These are phyloP conservation scores for Wickerhamiella cacticola DNA, from an alignment of 805 yeast species.

Conservation along the genomic window DNA sequence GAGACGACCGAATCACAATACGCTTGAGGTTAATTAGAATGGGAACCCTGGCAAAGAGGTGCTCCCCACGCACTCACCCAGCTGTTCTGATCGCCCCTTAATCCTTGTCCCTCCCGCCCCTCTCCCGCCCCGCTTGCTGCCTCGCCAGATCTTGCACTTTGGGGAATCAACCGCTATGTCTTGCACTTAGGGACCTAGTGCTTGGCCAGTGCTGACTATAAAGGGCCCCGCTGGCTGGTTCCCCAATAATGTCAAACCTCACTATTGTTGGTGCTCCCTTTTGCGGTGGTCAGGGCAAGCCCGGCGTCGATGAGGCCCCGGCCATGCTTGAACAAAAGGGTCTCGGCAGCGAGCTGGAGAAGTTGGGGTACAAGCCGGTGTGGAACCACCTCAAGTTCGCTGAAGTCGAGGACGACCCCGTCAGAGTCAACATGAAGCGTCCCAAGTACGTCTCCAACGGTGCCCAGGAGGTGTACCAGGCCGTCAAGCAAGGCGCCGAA, in stretches of 20 bases:
- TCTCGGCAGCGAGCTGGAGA: constrained; percentile 45
- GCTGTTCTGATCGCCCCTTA: not conserved
- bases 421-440: constrained; percentile 49
- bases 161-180: constrained; percentile 9
- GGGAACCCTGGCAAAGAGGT: too few species aligned
- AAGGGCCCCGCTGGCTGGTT: not conserved
- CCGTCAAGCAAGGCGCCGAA: constrained; percentile 43
- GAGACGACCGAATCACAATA: too few species aligned
- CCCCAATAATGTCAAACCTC: not conserved
- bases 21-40: too few species aligned
- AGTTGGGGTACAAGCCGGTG: constrained; percentile 63
- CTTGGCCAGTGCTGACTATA: constrained; percentile 11
- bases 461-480: constrained; percentile 47
- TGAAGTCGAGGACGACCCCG: constrained; percentile 37
- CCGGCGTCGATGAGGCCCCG: constrained; percentile 95
- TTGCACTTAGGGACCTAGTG: constrained; percentile 12
- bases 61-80: too few species aligned
- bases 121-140: not conserved
- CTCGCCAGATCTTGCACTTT: constrained; percentile 13
- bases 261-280: constrained; percentile 74
- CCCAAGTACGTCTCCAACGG: constrained; percentile 69
- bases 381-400: constrained; percentile 27
- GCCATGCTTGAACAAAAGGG: constrained; percentile 63
- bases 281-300: constrained; percentile 88
- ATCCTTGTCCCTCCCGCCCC: not conserved